These are phyloP conservation scores for Whalleya microplaca DNA, from an alignment of 2,329 filamentous ascomycete genomes.

Conservation along the genomic window DNA sequence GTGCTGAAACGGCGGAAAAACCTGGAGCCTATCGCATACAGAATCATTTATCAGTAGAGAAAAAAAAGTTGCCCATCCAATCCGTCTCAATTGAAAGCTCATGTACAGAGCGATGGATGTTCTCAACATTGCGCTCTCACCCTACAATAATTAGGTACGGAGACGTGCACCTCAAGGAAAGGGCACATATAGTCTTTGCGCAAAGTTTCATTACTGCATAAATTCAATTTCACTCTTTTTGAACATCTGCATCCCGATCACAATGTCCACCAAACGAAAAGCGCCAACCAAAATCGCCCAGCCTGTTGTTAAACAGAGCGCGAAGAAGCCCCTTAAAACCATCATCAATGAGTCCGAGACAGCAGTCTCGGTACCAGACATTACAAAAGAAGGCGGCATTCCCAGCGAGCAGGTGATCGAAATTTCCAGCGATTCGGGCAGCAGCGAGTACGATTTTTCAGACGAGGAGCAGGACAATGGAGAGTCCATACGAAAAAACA, in stretches of 20 bases:
- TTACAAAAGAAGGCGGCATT: constrained; percentile 41
- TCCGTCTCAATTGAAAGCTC: constrained; percentile 1
- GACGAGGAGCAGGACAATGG: constrained; percentile 45
- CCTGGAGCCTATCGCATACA: constrained; percentile 17
- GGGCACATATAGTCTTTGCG: neutral
- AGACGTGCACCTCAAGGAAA: neutral
- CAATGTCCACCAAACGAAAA: constrained; percentile 66
- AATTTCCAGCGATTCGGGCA: constrained; percentile 60
- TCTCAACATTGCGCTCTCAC: constrained; percentile 5
- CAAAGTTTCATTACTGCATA: neutral
- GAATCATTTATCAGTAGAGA: constrained; percentile 12
- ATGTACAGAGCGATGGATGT: constrained; percentile 9
- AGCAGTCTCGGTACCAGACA: constrained; percentile 51
- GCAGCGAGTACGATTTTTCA: constrained; percentile 50
- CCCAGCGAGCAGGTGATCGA: constrained; percentile 51
- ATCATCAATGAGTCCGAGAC: constrained; percentile 63
- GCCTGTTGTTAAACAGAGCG: constrained; percentile 57
- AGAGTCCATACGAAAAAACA: constrained; percentile 20
- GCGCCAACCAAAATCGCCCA: constrained; percentile 59
- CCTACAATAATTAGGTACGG: neutral
- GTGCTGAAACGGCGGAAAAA: constrained; percentile 18
- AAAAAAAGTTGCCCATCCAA: constrained; percentile 12
- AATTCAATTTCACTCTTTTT: neutral
- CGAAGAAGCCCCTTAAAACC: constrained; percentile 53
- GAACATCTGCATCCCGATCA: constrained; percentile 7